Evolutionary conservation across 805 yeast genomes (phyloP).

Genomic region (Candida yuanshanica): DNA sequence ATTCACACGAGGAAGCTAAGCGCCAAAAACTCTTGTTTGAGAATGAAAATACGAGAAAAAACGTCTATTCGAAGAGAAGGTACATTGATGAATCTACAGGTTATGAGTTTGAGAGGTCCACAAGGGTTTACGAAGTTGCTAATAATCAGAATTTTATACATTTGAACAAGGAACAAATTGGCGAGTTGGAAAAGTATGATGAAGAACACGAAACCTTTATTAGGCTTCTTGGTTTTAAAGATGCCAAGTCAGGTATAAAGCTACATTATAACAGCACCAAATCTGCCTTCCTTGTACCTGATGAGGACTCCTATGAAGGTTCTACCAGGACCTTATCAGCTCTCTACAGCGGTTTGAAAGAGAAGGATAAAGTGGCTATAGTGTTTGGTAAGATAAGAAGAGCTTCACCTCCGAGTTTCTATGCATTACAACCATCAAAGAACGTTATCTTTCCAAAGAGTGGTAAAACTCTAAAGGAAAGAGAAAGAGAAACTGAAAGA

Average conservation of each 20-base stretch:
- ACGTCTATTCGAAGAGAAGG: conserved; percentile 44
- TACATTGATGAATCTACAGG: conserved; percentile 37
- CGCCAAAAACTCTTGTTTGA: conserved; percentile 49
- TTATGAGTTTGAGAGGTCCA: conserved; percentile 32
- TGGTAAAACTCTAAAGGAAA: background rate
- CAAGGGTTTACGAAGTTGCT: conserved; percentile 41
- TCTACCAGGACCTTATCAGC: conserved; percentile 65
- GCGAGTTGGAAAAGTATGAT: conserved; percentile 28
- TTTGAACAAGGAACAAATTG: conserved; percentile 32
- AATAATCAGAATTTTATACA: conserved; percentile 29
- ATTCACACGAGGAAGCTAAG: conserved; percentile 45
- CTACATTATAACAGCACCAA: conserved; percentile 48
- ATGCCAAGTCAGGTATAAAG: conserved; percentile 34
- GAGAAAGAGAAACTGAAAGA: background rate
- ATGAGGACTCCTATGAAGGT: conserved; percentile 51
- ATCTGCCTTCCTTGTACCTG: conserved; percentile 64
- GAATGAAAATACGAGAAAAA: conserved; percentile 43
- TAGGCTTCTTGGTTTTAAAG: conserved; percentile 63
- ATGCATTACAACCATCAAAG: conserved; percentile 53
- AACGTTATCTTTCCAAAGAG: background rate
- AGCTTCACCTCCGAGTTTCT: conserved; percentile 50
- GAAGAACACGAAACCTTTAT: conserved; percentile 42
- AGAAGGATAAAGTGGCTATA: conserved; percentile 51
- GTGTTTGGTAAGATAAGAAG: conserved; percentile 64
- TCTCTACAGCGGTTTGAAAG: conserved; percentile 53